Conservation (phyloP, 441 rosid genomes). For the Breynia disticha region DNA sequence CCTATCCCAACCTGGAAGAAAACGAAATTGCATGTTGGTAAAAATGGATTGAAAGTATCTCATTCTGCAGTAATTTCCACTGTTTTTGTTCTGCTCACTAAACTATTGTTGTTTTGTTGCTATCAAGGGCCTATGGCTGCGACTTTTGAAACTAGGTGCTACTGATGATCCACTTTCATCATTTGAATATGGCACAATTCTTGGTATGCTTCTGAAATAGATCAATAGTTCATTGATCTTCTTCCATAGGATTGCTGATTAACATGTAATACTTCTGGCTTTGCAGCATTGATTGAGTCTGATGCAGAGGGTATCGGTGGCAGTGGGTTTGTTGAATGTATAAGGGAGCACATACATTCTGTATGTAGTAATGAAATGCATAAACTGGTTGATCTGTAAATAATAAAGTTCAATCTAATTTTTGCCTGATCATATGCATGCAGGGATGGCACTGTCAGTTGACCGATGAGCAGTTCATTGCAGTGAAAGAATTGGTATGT, state of each 20-base stretch:
- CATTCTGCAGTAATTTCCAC: no score
- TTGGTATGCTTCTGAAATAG: constrained; percentile 42
- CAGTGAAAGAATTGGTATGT: constrained; percentile 96
- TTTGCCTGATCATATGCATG: constrained; percentile 26
- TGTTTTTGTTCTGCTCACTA: neutral
- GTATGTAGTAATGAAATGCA: constrained; percentile 35
- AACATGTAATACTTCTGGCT: constrained; percentile 13
- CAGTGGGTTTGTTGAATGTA: constrained; percentile 97
- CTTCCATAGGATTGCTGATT: constrained; percentile 9
- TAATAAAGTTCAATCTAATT: constrained; percentile 22
- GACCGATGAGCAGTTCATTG: constrained; percentile 96
- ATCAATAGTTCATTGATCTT: neutral
- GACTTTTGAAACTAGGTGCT: constrained; percentile 82
- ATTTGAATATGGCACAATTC: constrained; percentile 93
- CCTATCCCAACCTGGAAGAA: no score
- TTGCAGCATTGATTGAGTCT: constrained; percentile 95
- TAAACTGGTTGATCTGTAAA: constrained; percentile 11
- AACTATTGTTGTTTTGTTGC: neutral
- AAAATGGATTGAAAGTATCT: no score
- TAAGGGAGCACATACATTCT: constrained; percentile 89
- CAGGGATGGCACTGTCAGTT: constrained; percentile 90
- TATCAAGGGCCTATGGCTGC: constrained; percentile 88
- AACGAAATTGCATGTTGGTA: no score
- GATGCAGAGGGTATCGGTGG: constrained; percentile 99
- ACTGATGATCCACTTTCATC: constrained; percentile 99